phyloP scores from a whole-genome alignment of 2,329 filamentous ascomycete genomes.

The Diaporthe sp. region DNA sequence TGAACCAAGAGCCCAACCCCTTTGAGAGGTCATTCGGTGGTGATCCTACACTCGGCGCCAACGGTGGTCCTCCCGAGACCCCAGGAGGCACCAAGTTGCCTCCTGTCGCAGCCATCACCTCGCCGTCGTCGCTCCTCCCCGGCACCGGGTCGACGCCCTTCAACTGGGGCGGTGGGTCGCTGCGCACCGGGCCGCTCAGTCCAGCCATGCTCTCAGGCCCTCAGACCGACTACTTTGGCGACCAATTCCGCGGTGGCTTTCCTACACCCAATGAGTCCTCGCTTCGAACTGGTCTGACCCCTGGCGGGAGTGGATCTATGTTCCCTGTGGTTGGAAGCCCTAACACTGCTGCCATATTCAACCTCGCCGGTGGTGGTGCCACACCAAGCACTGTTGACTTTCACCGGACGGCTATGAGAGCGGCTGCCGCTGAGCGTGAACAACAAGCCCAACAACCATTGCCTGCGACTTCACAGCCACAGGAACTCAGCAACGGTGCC shows the following conservation, averaged over 20 bases:
- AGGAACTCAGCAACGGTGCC: slow-evolving; percentile 61
- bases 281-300: slow-evolving; percentile 89
- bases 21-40: slow-evolving; percentile 94
- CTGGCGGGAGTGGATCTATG: slow-evolving; percentile 96
- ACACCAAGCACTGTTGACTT: slow-evolving; percentile 95
- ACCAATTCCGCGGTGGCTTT: slow-evolving; percentile 85
- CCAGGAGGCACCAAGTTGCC: slow-evolving; percentile 88
- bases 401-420: slow-evolving; percentile 90
- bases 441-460: slow-evolving; percentile 55
- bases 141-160: slow-evolving; percentile 81
- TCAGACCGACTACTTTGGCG: slow-evolving; percentile 87
- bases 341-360: slow-evolving; percentile 86
- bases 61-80: slow-evolving; percentile 71
- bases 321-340: slow-evolving; percentile 90
- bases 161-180: slow-evolving; percentile 85
- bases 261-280: slow-evolving; percentile 98
- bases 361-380: slow-evolving; percentile 82
- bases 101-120: slow-evolving; percentile 90
- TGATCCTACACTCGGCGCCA: slow-evolving; percentile 54
- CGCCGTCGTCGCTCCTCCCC: slow-evolving; percentile 84
- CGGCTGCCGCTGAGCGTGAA: slow-evolving; percentile 76
- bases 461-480: slow-evolving; percentile 66
- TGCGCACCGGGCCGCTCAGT: slow-evolving; percentile 93
- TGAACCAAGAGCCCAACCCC: slow-evolving; percentile 91
- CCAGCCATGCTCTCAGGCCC: slow-evolving; percentile 97